Evolutionary conservation across 352 stramenopile genomes (phyloP).

Genomic region (Phytophthora citricola): DNA sequence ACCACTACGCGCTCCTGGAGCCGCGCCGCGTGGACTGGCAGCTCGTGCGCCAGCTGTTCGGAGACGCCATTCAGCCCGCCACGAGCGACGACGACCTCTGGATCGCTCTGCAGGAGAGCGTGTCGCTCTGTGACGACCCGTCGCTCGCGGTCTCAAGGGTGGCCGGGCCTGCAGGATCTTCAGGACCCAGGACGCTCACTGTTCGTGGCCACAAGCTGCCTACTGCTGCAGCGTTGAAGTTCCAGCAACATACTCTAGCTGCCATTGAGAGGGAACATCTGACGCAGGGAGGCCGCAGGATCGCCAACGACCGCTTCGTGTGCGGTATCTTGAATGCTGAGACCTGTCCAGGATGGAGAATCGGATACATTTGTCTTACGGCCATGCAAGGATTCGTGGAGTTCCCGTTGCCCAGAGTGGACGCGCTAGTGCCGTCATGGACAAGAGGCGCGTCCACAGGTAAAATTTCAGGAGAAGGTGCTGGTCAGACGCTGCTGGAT

Average conservation of each 20-base stretch:
- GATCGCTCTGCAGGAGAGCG: slow-evolving; percentile 78
- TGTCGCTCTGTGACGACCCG: slow-evolving; percentile 74
- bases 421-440: slow-evolving; percentile 67
- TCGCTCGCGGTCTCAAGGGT: slow-evolving; percentile 57
- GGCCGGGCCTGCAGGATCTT: slow-evolving; percentile 6
- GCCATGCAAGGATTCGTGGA: slow-evolving; percentile 87
- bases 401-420: slow-evolving; percentile 68
- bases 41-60: slow-evolving; percentile 77
- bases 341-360: slow-evolving; percentile 77
- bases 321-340: slow-evolving; percentile 76
- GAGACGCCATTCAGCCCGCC: slow-evolving; percentile 56
- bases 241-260: slow-evolving; percentile 48
- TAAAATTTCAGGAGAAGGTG: slow-evolving; percentile 3
- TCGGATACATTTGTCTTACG: slow-evolving; percentile 76
- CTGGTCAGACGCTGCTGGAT: slow-evolving; percentile 27
- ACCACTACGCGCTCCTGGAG: slow-evolving; percentile 72
- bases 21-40: slow-evolving; percentile 63
- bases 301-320: slow-evolving; percentile 72
- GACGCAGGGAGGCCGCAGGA: slow-evolving; percentile 52
- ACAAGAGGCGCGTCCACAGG: slow-evolving; percentile 11
- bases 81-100: slow-evolving; percentile 86
- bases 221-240: slow-evolving; percentile 35
- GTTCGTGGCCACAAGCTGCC: slow-evolving; percentile 44
- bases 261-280: slow-evolving; percentile 65
- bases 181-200: slow-evolving; percentile 31